Evolutionary conservation across 2,329 filamentous ascomycete species (phyloP).

Genomic region (Hymenoscyphus fructigenus): DNA sequence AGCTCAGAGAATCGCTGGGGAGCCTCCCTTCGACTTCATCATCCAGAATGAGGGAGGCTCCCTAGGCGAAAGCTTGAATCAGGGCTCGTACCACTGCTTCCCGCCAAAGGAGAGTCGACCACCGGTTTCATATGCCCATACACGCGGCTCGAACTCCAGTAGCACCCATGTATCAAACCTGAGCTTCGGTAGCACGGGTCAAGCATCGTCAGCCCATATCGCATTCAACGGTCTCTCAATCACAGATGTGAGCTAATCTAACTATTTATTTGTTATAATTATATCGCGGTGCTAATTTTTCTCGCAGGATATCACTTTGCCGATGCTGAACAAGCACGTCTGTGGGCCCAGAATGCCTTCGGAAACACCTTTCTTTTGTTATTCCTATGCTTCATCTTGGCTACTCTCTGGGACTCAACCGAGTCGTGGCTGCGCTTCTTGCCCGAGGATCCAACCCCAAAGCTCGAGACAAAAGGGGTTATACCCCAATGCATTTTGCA

Average conservation of each 20-base stretch:
- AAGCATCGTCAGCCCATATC: no score
- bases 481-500: conserved; percentile 79
- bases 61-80: neutral
- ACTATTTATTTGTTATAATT: no score
- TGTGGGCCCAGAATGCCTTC: neutral
- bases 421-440: conserved; percentile 74
- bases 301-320: no score
- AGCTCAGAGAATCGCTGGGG: no score
- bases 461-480: conserved; percentile 73
- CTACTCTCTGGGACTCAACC: conserved; percentile 70
- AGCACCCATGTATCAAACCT: neutral
- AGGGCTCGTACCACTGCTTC: neutral
- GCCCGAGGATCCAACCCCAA: conserved; percentile 77
- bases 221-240: no score
- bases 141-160: neutral
- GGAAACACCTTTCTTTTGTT: no score
- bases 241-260: no score
- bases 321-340: no score
- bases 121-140: neutral
- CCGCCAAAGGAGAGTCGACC: neutral
- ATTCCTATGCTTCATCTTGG: conserved; percentile 72
- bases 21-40: no score
- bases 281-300: no score
- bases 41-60: no score
- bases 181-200: neutral